Evolutionary conservation across 1,284 basidiomycete species (phyloP).

Genomic region (Austroboletus olivaceoglutinosus): DNA sequence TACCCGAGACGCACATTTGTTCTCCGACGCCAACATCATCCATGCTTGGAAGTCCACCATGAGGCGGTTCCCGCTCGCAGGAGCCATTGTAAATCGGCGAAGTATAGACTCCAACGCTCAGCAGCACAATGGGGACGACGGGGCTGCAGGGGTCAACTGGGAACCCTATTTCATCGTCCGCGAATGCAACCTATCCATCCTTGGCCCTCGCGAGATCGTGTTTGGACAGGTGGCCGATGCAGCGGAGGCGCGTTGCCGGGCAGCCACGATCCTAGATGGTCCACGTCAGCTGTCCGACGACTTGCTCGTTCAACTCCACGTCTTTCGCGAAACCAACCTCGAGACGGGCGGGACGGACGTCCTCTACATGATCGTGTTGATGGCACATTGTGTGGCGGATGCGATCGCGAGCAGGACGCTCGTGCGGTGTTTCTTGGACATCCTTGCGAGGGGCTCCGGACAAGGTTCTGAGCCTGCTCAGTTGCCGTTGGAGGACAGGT

Average conservation of each 20-base stretch:
- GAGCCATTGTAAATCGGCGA: slow-evolving; percentile 16
- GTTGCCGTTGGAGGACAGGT: slow-evolving; percentile 36
- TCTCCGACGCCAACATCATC: slow-evolving; percentile 9
- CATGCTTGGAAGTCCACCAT: slow-evolving; percentile 21
- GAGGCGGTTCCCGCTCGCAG: slow-evolving; percentile 19
- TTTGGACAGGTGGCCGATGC: neutral
- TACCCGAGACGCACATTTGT: neutral
- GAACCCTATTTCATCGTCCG: neutral
- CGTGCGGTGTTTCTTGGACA: neutral
- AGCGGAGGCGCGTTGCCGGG: neutral
- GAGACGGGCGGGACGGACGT: neutral
- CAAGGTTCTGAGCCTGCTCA: neutral
- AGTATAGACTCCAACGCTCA: no score
- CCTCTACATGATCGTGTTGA: neutral
- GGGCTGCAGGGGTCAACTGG: no score
- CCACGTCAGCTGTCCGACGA: neutral
- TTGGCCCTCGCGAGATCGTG: neutral
- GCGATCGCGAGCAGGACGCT: neutral
- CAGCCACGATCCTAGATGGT: neutral
- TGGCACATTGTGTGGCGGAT: neutral
- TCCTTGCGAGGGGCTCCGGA: neutral
- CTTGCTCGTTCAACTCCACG: neutral
- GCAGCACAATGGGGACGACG: no score
- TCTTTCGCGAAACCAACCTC: neutral
- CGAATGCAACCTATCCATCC: neutral